Percentiles rank a stretch among this genome's conserved stretches.
Evolutionary conservation across 495 filamentous ascomycete genomes (phyloP).

Genomic region (Podospora comata): DNA sequence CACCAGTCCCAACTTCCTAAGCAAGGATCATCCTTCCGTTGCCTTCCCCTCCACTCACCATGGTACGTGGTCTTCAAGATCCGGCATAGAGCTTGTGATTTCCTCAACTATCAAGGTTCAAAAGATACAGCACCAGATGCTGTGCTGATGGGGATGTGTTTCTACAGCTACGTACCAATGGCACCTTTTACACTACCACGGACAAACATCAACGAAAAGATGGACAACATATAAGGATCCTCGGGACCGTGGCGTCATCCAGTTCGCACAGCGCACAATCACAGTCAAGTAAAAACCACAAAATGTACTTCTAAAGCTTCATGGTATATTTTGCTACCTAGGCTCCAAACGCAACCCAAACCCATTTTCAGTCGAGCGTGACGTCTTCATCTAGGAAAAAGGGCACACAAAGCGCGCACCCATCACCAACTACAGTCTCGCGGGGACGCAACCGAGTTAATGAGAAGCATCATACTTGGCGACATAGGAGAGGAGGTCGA

Average conservation of each 20-base stretch:
- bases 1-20: too few relatives aligned
- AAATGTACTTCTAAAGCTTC: conserved; percentile 1
- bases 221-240: too few relatives aligned
- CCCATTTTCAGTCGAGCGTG: neutral
- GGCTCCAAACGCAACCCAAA: conserved; percentile 9
- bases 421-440: conserved; percentile 20
- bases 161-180: too few relatives aligned
- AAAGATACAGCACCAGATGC: too few relatives aligned
- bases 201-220: too few relatives aligned
- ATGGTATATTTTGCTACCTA: conserved; percentile 11
- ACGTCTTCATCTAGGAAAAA: conserved; percentile 12
- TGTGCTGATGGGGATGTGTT: too few relatives aligned
- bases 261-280: neutral
- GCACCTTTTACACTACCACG: too few relatives aligned
- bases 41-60: too few relatives aligned
- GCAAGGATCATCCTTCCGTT: too few relatives aligned
- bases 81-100: too few relatives aligned
- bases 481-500: conserved; percentile 92
- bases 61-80: too few relatives aligned
- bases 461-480: conserved; percentile 71
- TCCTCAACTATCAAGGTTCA: too few relatives aligned
- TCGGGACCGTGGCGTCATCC: neutral
- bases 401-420: conserved; percentile 6
- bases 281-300: neutral
- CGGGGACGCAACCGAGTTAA: conserved; percentile 26